Evolutionary conservation across 345 rosid species (phyloP).

Genomic region (Syzygium oleosum): DNA sequence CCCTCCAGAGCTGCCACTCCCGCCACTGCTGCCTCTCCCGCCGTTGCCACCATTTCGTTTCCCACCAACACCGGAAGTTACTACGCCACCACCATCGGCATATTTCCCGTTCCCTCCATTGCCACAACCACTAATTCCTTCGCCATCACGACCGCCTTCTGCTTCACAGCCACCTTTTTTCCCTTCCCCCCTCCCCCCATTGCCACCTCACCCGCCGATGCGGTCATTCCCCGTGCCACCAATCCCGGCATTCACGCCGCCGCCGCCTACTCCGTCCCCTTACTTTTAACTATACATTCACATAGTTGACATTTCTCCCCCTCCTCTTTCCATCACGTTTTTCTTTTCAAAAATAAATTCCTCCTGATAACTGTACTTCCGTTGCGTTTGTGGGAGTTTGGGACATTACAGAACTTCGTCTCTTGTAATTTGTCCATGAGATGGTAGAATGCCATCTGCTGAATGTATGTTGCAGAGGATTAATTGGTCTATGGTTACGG

Average conservation of each 20-base stretch:
- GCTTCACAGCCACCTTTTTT: background rate
- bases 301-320: background rate
- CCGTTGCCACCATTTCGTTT: background rate
- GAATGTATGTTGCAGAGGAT: background rate
- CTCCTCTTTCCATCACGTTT: background rate
- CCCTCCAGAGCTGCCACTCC: constrained; percentile 18
- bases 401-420: background rate
- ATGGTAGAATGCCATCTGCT: background rate
- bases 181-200: background rate
- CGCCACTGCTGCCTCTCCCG: background rate
- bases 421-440: background rate
- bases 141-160: background rate
- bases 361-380: background rate
- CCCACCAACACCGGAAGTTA: background rate
- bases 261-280: background rate
- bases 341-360: background rate
- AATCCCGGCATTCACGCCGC: background rate
- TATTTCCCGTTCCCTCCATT: background rate
- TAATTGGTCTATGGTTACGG: background rate
- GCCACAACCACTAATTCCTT: background rate
- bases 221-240: background rate
- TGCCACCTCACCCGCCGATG: background rate
- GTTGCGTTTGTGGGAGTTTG: background rate
- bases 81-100: background rate
- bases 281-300: background rate